Evolutionary conservation across 768 basidiomycete genomes (phyloP), one percentile per base, ranked within the genome.

Genomic region (Macrocybe gigantea): DNA sequence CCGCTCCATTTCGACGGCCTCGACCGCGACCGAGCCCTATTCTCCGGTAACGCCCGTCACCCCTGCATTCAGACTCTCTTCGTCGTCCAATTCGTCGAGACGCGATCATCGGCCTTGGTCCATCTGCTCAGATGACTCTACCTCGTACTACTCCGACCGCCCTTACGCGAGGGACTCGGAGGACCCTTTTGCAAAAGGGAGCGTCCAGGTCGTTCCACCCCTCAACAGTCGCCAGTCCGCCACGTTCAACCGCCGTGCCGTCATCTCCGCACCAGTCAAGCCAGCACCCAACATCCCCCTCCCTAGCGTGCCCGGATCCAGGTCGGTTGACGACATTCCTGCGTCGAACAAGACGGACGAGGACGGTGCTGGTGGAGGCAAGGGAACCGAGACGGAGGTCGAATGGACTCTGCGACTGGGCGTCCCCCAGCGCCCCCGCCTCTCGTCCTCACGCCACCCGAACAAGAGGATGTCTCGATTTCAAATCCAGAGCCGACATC

Each of bases 121-220:
- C 29, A 49, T 56, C 12, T 56, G 38, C 42, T 56, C 56, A 2
- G 50, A 52, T 46, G 53, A 56, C 7, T 51, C 53, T 44, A 41
- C 33, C 15, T 49, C 43, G 44, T 46, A 13, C 29, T 38, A 37
- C 11, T 7, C 33, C 13, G 55, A 48, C 22, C 53, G 56, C 41
- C 56, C 56, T 14, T 58, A 53, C 33, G 42, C 52, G 0, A 39
- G 39, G 41, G 53, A 38, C 2, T 44, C 31, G 37, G 12, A 45
- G 1, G 61, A 63, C 45, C 62, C 62, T 0, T 63, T 63, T 30
- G 60, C 60, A 1, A 63, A 63, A 10, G 55, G 54, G 37, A 47
- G 43, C 5, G 55, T 63, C 8, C 51, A 60, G 38, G 52, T 63
- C 48, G 52, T 63, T 7, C 35, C 31, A 13, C 49, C 46, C 4